phyloP scores from a whole-genome alignment of 495 filamentous ascomycete genomes.

The Cudoniella acicularis region DNA sequence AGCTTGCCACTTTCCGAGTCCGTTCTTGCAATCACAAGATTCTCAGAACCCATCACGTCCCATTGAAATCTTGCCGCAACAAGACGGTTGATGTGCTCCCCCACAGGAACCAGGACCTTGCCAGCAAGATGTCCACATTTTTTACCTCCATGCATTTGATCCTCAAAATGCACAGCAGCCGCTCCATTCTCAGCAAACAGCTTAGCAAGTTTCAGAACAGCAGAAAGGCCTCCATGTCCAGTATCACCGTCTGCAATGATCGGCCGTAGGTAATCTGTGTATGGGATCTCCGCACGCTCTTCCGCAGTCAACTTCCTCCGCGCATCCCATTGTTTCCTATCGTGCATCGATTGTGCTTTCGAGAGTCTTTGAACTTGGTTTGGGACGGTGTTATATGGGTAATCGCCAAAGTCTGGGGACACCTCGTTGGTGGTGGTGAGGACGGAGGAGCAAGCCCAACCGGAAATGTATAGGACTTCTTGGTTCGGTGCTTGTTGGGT shows the following conservation, averaged over 20 bases:
- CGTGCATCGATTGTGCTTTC: constrained; percentile 95
- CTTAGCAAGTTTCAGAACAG: constrained; percentile 94
- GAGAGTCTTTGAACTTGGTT: constrained; percentile 95
- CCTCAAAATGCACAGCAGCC: constrained; percentile 94
- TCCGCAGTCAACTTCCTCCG: constrained; percentile 71
- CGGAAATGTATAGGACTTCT: constrained; percentile 92
- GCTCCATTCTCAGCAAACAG: constrained; percentile 98
- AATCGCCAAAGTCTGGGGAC: constrained; percentile 94
- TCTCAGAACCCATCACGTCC: constrained; percentile 96
- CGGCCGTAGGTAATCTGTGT: constrained; percentile 86
- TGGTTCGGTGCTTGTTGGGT: constrained; percentile 96
- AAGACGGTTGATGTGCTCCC: constrained; percentile 94
- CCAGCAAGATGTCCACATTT: constrained; percentile 97
- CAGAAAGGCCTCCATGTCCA: constrained; percentile 84
- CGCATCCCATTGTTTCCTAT: constrained; percentile 89
- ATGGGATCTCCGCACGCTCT: constrained; percentile 69
- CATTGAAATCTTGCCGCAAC: constrained; percentile 92
- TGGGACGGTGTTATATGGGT: constrained; percentile 97
- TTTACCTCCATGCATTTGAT: constrained; percentile 96
- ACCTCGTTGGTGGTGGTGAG: constrained; percentile 95
- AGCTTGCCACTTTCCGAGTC: constrained; percentile 92
- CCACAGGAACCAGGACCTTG: constrained; percentile 90
- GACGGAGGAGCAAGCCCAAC: constrained; percentile 94
- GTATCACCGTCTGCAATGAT: constrained; percentile 99
- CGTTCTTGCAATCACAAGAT: constrained; percentile 88